Evolutionary conservation across 352 stramenopile genomes (phyloP).

Genomic region (Globisporangium parvum): DNA sequence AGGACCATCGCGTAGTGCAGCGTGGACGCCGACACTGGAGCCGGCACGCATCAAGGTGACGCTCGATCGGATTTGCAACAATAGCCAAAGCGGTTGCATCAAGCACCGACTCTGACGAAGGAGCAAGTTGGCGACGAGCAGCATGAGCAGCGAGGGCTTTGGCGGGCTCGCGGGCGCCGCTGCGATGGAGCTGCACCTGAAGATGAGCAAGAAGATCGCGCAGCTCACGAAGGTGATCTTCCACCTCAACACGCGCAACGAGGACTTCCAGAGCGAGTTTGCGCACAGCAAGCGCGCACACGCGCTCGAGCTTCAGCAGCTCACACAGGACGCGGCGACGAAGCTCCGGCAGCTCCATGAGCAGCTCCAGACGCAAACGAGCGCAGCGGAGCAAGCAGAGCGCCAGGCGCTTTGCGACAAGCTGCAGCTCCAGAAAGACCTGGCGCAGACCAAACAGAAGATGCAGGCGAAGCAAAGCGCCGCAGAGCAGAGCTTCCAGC

Average conservation of each 20-base stretch:
- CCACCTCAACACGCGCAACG: conserved; percentile 92
- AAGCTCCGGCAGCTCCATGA: conserved; percentile 46
- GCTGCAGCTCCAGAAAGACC: conserved; percentile 27
- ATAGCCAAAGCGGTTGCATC: too few species aligned
- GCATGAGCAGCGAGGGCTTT: conserved; percentile 22
- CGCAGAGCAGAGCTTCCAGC: conserved; percentile 28
- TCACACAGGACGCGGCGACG: conserved; percentile 44
- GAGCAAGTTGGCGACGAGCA: not conserved
- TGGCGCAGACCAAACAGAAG: conserved; percentile 27
- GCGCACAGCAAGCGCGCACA: conserved; percentile 35
- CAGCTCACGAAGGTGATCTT: conserved; percentile 94
- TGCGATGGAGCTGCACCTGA: conserved; percentile 77
- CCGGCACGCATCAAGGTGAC: too few species aligned
- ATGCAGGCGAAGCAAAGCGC: conserved; percentile 13
- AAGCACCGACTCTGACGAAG: too few species aligned
- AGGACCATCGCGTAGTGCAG: too few species aligned
- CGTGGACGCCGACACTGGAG: too few species aligned
- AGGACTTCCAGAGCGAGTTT: conserved; percentile 81
- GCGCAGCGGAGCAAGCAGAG: conserved; percentile 22
- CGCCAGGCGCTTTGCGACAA: conserved; percentile 30
- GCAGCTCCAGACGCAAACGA: conserved; percentile 29
- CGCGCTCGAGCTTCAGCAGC: conserved; percentile 28
- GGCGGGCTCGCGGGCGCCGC: conserved; percentile 13
- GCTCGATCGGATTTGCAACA: too few species aligned
- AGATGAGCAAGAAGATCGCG: conserved; percentile 94